phyloP scores from a whole-genome alignment of 345 rosid genomes.

The Linum lewisii region DNA sequence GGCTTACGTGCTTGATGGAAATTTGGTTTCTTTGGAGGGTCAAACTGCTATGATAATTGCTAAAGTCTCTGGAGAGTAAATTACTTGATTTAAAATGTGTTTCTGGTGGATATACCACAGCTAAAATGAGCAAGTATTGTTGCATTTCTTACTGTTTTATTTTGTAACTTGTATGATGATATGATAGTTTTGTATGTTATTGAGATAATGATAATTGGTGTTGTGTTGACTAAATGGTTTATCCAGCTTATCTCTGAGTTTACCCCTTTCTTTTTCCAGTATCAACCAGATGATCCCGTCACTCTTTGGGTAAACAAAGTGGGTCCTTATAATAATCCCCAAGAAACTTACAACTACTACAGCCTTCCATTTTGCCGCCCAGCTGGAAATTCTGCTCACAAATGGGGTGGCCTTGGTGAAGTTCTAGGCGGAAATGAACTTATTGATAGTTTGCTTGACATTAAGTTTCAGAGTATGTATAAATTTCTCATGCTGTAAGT shows the following conservation, averaged over 20 bases:
- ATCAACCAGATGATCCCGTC: constrained; percentile 65
- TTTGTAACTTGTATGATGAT: not conserved
- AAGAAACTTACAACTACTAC: constrained; percentile 97
- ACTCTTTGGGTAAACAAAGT: constrained; percentile 98
- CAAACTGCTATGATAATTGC: not conserved
- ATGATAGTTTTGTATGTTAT: no score
- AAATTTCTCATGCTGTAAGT: not conserved
- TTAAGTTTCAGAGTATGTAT: constrained; percentile 73
- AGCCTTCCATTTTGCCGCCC: constrained; percentile 92
- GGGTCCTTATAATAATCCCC: constrained; percentile 99
- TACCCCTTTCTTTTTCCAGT: constrained; percentile 37
- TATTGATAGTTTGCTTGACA: constrained; percentile 77
- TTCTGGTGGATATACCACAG: not conserved
- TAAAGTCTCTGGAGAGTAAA: not conserved
- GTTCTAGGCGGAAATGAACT: constrained; percentile 99
- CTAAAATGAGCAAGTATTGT: not conserved
- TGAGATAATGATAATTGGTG: no score
- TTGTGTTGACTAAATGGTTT: not conserved
- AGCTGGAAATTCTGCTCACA: constrained; percentile 55
- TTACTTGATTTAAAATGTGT: not conserved
- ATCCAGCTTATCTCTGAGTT: not conserved
- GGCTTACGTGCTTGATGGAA: not conserved
- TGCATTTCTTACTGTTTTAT: not conserved
- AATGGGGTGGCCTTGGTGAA: constrained; percentile 99
- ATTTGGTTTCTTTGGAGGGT: not conserved